Conservation (phyloP, 2,329 filamentous ascomycete species). For the Seiridium unicorne region DNA sequence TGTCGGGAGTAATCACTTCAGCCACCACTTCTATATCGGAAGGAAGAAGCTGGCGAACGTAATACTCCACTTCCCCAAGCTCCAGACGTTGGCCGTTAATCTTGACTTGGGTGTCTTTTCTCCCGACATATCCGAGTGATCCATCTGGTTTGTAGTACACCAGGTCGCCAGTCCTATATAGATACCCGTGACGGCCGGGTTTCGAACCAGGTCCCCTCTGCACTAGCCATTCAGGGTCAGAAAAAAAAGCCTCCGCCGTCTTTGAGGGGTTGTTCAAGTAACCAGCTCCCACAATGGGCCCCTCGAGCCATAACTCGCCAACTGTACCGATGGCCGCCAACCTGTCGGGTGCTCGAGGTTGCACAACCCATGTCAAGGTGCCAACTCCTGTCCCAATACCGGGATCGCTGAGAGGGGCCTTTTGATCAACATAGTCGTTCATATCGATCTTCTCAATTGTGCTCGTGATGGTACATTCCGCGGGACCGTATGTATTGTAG, state of each 20-base stretch:
- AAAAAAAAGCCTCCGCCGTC: conserved; percentile 40
- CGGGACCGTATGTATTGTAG: not conserved
- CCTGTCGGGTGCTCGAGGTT: conserved; percentile 10
- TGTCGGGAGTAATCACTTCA: not conserved
- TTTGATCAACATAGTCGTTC: not conserved
- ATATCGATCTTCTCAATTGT: not conserved
- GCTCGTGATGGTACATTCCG: not conserved
- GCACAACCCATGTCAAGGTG: conserved; percentile 12
- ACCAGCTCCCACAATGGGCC: conserved; percentile 39
- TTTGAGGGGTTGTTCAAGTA: conserved; percentile 42
- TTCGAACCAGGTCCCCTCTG: conserved; percentile 3
- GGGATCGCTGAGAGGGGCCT: not conserved
- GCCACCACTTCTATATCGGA: not conserved
- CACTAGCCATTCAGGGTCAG: conserved; percentile 32
- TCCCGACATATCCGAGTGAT: conserved; percentile 18
- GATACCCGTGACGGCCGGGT: conserved; percentile 18
- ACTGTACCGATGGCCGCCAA: conserved; percentile 14
- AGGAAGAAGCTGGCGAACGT: not conserved
- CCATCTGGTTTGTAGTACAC: conserved; percentile 28
- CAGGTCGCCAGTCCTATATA: conserved; percentile 13
- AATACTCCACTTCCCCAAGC: conserved; percentile 4
- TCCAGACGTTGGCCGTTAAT: conserved; percentile 5
- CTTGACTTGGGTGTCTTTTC: conserved; percentile 10
- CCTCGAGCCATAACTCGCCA: conserved; percentile 23
- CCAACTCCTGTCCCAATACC: not conserved